Conservation (phyloP, 1,284 basidiomycete genomes). For the Ustilago trichophora region DNA sequence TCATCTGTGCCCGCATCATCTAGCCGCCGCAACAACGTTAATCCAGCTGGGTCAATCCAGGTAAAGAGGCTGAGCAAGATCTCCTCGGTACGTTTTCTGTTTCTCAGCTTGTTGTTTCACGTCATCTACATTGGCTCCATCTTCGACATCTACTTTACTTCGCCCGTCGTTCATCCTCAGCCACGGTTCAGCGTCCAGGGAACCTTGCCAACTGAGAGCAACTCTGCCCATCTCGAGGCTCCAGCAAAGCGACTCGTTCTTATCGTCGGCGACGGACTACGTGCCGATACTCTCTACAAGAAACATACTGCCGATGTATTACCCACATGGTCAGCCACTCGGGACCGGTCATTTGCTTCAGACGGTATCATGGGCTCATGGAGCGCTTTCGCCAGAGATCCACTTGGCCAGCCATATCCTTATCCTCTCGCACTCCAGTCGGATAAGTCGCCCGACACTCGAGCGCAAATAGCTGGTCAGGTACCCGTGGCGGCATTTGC, state of each 20-base stretch:
- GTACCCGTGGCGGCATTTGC: constrained; percentile 62
- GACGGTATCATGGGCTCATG: constrained; percentile 19
- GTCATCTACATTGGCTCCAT: constrained; percentile 67
- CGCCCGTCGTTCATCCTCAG: constrained; percentile 66
- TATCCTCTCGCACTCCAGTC: constrained; percentile 20
- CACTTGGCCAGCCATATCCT: constrained; percentile 25
- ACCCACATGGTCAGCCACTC: constrained; percentile 43
- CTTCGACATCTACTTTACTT: constrained; percentile 90
- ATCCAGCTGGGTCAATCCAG: neutral
- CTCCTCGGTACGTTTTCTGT: constrained; percentile 71
- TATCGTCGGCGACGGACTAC: constrained; percentile 78
- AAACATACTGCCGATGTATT: constrained; percentile 23
- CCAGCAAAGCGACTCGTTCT: constrained; percentile 80
- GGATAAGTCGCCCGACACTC: neutral
- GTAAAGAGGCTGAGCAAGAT: constrained; percentile 65
- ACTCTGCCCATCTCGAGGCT: constrained; percentile 38
- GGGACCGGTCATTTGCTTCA: neutral
- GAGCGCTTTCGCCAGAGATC: constrained; percentile 25
- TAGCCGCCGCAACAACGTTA: neutral
- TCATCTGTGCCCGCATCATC: no score
- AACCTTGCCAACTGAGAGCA: constrained; percentile 7
- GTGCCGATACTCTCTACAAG: constrained; percentile 82
- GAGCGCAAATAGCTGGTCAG: neutral
- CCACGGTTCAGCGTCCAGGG: constrained; percentile 42
- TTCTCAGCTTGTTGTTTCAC: constrained; percentile 57